Percentiles rank a stretch among this genome's conserved stretches.
Conservation (phyloP, 2,329 filamentous ascomycete species). For the Amauroascus niger region DNA sequence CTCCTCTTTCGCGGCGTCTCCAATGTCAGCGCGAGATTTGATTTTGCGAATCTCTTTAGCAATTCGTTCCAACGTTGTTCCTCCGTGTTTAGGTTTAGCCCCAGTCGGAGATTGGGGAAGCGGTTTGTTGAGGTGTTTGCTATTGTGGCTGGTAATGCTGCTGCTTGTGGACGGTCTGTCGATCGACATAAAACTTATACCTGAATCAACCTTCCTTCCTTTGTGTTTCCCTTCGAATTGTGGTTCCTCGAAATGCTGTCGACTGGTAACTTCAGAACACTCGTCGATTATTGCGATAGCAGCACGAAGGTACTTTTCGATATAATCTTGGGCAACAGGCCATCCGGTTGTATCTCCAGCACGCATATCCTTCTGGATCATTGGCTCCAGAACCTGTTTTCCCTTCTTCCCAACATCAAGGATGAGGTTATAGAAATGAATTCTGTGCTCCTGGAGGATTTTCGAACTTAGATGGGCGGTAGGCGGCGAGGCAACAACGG, state of each 20-base stretch:
- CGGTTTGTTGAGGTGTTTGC: constrained; percentile 18
- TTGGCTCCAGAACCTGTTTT: constrained; percentile 42
- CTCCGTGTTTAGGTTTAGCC: constrained; percentile 36
- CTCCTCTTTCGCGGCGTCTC: constrained; percentile 29
- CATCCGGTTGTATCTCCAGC: constrained; percentile 48
- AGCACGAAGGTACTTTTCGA: constrained; percentile 50
- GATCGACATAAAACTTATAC: constrained; percentile 48
- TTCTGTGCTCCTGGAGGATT: constrained; percentile 49
- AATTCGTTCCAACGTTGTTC: constrained; percentile 50
- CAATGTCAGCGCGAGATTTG: constrained; percentile 46
- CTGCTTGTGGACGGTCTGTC: constrained; percentile 32
- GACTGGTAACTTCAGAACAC: constrained; percentile 43
- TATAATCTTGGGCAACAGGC: constrained; percentile 39
- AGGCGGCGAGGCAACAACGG: constrained; percentile 40
- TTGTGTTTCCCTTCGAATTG: constrained; percentile 30
- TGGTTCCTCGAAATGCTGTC: constrained; percentile 29
- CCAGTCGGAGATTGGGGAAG: constrained; percentile 7
- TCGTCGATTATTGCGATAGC: constrained; percentile 55
- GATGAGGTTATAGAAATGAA: constrained; percentile 55
- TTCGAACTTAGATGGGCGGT: constrained; percentile 45
- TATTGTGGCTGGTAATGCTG: constrained; percentile 26
- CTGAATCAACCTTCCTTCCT: constrained; percentile 53
- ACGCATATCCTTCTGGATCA: constrained; percentile 46
- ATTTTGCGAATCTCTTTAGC: constrained; percentile 51
- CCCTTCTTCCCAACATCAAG: constrained; percentile 46